Conservation (phyloP, 768 basidiomycete species). For the Pleurotus tuber-regium region DNA sequence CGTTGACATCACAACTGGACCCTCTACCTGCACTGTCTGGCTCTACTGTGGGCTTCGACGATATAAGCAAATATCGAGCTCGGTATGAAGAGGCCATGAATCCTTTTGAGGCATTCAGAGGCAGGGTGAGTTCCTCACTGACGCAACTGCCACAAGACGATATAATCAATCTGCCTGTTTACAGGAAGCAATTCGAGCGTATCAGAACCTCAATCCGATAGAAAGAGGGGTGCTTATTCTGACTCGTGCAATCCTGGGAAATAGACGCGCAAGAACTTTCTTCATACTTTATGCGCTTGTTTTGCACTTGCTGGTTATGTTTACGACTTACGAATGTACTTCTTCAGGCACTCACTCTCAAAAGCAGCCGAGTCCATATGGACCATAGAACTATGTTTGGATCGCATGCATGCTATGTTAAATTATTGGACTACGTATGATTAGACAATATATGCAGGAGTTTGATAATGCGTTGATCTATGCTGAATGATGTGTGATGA, state of each 20-base stretch:
- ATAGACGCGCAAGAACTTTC: conserved; percentile 83
- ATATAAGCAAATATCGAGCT: conserved; percentile 85
- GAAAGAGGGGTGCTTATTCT: conserved; percentile 86
- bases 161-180: conserved; percentile 6
- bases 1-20: conserved; percentile 62
- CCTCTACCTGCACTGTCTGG: conserved; percentile 54
- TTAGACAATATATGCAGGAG: conserved; percentile 12
- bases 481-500: conserved; percentile 13
- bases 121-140: conserved; percentile 61
- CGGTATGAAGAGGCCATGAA: conserved; percentile 98
- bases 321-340: conserved; percentile 72
- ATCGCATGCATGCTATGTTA: conserved; percentile 7
- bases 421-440: conserved; percentile 12
- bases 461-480: conserved; percentile 15
- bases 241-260: conserved; percentile 84
- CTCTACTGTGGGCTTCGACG: conserved; percentile 40
- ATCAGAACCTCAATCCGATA: conserved; percentile 86
- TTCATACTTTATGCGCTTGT: conserved; percentile 86
- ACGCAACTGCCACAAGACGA: not conserved
- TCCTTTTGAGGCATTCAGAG: conserved; percentile 96
- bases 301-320: conserved; percentile 80
- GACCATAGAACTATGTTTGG: conserved; percentile 26
- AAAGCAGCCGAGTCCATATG: conserved; percentile 49
- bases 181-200: conserved; percentile 93
- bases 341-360: conserved; percentile 48